Percentiles rank a stretch among this genome's conserved stretches.
Evolutionary conservation across 2,329 filamentous ascomycete genomes (phyloP).

Genomic region (Clarireedia hainanense): DNA sequence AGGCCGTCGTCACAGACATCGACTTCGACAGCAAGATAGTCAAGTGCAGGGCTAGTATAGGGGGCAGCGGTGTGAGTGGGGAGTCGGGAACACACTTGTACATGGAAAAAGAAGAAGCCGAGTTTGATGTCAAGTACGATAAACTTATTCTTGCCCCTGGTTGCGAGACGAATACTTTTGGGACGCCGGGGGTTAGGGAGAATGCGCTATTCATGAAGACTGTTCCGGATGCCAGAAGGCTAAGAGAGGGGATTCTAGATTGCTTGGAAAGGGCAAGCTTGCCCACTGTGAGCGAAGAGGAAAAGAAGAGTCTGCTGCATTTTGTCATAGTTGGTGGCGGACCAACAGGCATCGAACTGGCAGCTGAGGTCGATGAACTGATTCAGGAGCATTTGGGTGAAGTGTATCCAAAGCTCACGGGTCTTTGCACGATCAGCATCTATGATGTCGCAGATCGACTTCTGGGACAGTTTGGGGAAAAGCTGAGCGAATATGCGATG

Average conservation of each 20-base stretch:
- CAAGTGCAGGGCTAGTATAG: constrained; percentile 25
- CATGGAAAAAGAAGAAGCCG: background rate
- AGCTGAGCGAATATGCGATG: constrained; percentile 35
- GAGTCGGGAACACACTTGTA: background rate
- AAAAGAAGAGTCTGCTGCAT: constrained; percentile 54
- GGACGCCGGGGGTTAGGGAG: constrained; percentile 17
- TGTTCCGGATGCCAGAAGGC: constrained; percentile 19
- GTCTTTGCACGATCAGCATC: constrained; percentile 34
- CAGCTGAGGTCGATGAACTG: constrained; percentile 37
- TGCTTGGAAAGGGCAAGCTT: constrained; percentile 56
- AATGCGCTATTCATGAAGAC: constrained; percentile 22
- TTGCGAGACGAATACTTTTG: constrained; percentile 27
- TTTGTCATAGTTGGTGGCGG: constrained; percentile 69
- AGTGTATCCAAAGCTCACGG: constrained; percentile 34
- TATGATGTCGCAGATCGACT: constrained; percentile 37
- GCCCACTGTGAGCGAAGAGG: constrained; percentile 46
- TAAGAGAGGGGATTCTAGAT: constrained; percentile 29
- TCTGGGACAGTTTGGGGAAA: constrained; percentile 34
- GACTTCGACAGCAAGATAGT: constrained; percentile 31
- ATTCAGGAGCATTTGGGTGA: constrained; percentile 32
- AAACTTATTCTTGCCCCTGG: constrained; percentile 35
- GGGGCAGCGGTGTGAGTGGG: background rate
- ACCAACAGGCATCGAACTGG: constrained; percentile 43
- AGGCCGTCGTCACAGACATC: constrained; percentile 14
- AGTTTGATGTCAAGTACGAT: constrained; percentile 35